Base-by-base conservation (phyloP, 148 eudicot species). In the Rhododendron griersonianum region DNA sequence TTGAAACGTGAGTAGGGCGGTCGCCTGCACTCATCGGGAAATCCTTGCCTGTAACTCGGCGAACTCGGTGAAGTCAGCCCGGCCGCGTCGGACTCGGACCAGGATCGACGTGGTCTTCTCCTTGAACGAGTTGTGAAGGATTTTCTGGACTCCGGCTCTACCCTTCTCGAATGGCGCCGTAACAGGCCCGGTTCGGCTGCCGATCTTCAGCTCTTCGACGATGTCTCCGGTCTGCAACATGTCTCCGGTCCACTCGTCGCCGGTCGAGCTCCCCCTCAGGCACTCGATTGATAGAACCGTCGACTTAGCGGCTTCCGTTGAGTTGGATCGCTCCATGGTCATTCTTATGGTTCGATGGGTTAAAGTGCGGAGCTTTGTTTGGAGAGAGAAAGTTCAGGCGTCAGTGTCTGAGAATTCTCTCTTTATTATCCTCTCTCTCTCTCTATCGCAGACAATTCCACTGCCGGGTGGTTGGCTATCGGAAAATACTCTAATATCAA, bases 191-290 rank as follows among this genome's bases (percentile, higher is more conserved):
- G 28, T 81, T 14, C 47, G 50, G 21, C 61, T 89, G 0, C 95
- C 95, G 82, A 94, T 87, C 77, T 35, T 61, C 6, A 96, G 83
- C 89, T 92, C 95, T 37, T 94, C 98, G 0, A 96, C 96, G 19
- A 96, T 93, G 87, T 96, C 98, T 0, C 98, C 98, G 39, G 98
- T 96, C 82, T 93, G 96, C 23, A 96, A 89, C 59, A 90, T 88
- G 86, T 87, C 93, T 1, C 94, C 95, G 50, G 98, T 92, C 98
- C 98, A 96, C 79, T 96, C 98, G 30, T 94, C 98, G 21, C 94
- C 96, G 57, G 87, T 89, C 2, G 98, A 92, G 23, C 94, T 93
- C 1, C 98, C 98, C 81, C 87, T 85, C 9, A 96, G 78, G 87
- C 98, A 96, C 81, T 96, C 95, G 85, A 96, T 92, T 1, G 98